These are phyloP conservation scores for Salix purpurea DNA, from an alignment of 345 rosid genomes.

Conservation along the genomic window DNA sequence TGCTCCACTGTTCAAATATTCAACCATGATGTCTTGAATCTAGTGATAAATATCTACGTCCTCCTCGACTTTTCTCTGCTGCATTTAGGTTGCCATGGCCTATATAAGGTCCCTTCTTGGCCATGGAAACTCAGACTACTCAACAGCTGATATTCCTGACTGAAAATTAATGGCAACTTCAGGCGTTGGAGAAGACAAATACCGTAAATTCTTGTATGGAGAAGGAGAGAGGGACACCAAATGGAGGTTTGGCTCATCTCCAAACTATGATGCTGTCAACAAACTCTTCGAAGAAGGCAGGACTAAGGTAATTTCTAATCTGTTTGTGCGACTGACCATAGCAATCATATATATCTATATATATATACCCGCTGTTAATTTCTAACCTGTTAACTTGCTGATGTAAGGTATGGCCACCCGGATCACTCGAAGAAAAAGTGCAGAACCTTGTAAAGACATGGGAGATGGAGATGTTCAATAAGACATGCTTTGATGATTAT, in stretches of 20 bases:
- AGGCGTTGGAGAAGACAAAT: slow-evolving; percentile 33
- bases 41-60: not conserved
- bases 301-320: slow-evolving; percentile 31
- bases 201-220: slow-evolving; percentile 41
- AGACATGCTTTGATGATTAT: slow-evolving; percentile 29
- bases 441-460: slow-evolving; percentile 66
- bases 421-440: slow-evolving; percentile 56
- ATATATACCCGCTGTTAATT: not conserved
- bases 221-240: slow-evolving; percentile 54
- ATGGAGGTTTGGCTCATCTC: slow-evolving; percentile 51
- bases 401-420: slow-evolving; percentile 50
- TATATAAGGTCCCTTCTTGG: not conserved
- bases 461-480: slow-evolving; percentile 66
- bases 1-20: no score
- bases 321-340: not conserved
- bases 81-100: no score
- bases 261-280: slow-evolving; percentile 52
- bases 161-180: slow-evolving; percentile 30
- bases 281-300: slow-evolving; percentile 61
- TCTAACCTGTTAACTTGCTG: not conserved
- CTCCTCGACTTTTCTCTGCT: not conserved
- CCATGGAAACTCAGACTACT: not conserved
- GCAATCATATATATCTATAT: no score
- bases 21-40: no score
- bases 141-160: no score